A percentile compares a stretch with the other conserved stretches of the same genome.
These are phyloP conservation scores for Vanrija humicola DNA, from an alignment of 1,284 basidiomycete genomes.

Conservation along the genomic window DNA sequence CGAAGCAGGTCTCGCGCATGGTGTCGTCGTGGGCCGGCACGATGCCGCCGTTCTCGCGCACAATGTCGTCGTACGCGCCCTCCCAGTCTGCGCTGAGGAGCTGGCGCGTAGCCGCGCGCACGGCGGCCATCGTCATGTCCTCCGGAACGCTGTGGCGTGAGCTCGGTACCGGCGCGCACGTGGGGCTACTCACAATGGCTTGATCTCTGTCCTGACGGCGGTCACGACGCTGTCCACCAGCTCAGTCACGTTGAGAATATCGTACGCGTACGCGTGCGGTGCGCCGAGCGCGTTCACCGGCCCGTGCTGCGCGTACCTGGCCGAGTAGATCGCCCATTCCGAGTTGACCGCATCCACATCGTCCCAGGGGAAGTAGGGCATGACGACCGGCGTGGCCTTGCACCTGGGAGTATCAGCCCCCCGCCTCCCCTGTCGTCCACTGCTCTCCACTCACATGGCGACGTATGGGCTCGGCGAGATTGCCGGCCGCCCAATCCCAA, in stretches of 20 bases:
- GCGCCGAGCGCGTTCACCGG: slow-evolving; percentile 34
- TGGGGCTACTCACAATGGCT: slow-evolving; percentile 8
- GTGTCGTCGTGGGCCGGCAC: too few relatives aligned
- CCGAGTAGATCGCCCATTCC: background rate
- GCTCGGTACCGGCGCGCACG: too few relatives aligned
- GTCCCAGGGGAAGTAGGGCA: slow-evolving; percentile 29
- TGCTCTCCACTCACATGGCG: background rate
- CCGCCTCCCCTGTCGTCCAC: slow-evolving; percentile 6
- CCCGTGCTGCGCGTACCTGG: slow-evolving; percentile 31
- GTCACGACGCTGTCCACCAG: slow-evolving; percentile 19
- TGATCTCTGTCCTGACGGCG: slow-evolving; percentile 30
- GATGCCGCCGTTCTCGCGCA: slow-evolving; percentile 12
- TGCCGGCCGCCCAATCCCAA: slow-evolving; percentile 39
- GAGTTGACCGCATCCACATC: background rate
- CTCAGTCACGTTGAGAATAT: slow-evolving; percentile 21
- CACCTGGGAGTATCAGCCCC: slow-evolving; percentile 33
- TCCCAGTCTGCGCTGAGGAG: slow-evolving; percentile 29
- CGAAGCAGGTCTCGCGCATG: too few relatives aligned
- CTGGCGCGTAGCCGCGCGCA: slow-evolving; percentile 13
- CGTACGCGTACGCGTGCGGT: slow-evolving; percentile 43
- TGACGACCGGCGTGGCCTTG: slow-evolving; percentile 43
- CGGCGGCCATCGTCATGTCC: slow-evolving; percentile 26
- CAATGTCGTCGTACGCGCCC: slow-evolving; percentile 18
- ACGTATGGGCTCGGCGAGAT: slow-evolving; percentile 41
- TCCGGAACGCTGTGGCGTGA: slow-evolving; percentile 16